Evolutionary conservation across 208 protist genomes (phyloP).

Genomic region (Wallacemonas rigidus): DNA sequence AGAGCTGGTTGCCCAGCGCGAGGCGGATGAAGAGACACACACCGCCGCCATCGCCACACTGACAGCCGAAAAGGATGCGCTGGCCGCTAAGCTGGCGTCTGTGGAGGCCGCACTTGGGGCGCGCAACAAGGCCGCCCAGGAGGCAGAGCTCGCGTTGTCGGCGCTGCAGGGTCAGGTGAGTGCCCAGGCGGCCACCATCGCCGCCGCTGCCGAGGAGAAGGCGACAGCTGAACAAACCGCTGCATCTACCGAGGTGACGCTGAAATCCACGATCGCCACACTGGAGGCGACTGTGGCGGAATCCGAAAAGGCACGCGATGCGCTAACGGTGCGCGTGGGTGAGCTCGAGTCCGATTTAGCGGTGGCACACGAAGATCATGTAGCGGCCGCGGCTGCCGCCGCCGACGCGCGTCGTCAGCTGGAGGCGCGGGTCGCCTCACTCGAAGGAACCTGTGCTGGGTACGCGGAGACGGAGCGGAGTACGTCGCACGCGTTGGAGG

Average conservation of each 20-base stretch:
- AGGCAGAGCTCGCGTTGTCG: conserved; percentile 16
- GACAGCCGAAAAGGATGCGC: conserved; percentile 13
- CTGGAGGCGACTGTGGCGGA: background rate
- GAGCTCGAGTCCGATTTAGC: conserved; percentile 11
- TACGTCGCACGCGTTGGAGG: conserved; percentile 16
- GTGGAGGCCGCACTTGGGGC: conserved; percentile 12
- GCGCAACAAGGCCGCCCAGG: conserved; percentile 7
- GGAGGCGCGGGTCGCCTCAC: conserved; percentile 12
- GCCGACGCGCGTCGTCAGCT: conserved; percentile 17
- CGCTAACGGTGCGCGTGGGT: conserved; percentile 10
- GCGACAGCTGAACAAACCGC: background rate
- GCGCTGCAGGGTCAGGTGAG: conserved; percentile 8
- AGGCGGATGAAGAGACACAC: conserved; percentile 17
- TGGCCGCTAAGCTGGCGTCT: background rate
- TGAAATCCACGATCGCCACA: background rate
- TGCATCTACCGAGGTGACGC: background rate
- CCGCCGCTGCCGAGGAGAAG: conserved; percentile 16
- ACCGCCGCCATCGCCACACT: conserved; percentile 3
- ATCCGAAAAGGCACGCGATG: background rate
- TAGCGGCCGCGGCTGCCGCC: background rate
- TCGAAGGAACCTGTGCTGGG: background rate
- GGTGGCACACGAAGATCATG: background rate
- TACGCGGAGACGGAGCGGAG: background rate
- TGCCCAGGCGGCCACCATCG: conserved; percentile 12
- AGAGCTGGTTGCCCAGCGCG: conserved; percentile 1